Conservation (phyloP, 2,329 filamentous ascomycete genomes). For the Aspergillus carbonarius region DNA sequence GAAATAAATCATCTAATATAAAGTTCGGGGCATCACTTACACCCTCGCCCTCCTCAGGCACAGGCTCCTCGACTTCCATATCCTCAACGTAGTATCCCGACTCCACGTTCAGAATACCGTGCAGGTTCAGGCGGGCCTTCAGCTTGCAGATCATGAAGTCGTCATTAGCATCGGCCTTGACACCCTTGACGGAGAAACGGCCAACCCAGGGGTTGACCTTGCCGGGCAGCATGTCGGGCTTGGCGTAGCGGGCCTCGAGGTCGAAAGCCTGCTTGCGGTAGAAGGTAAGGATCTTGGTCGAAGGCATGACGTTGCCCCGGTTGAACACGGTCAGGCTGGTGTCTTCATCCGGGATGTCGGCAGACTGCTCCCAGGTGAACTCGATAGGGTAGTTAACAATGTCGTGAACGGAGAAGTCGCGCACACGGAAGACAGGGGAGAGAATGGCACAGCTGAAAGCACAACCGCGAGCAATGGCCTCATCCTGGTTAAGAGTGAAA, state of each 20-base stretch:
- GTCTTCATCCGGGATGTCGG: conserved; percentile 97
- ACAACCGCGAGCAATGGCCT: conserved; percentile 91
- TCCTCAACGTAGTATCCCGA: conserved; percentile 98
- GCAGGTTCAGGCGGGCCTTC: conserved; percentile 93
- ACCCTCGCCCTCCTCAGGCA: conserved; percentile 66
- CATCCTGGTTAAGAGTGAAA: conserved; percentile 97
- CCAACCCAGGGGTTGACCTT: conserved; percentile 95
- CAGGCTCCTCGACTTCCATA: conserved; percentile 90
- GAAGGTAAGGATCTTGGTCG: conserved; percentile 98
- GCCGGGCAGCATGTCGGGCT: conserved; percentile 81
- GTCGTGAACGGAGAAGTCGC: conserved; percentile 96
- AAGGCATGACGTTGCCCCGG: conserved; percentile 94
- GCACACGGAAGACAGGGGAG: conserved; percentile 95
- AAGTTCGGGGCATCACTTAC: conserved; percentile 34
- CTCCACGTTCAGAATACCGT: conserved; percentile 95
- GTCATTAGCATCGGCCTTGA: conserved; percentile 87
- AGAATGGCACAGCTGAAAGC: conserved; percentile 98
- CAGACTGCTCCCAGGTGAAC: conserved; percentile 97
- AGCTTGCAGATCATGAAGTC: conserved; percentile 99
- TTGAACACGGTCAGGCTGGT: conserved; percentile 97
- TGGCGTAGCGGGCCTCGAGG: conserved; percentile 89
- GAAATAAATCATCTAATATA: background rate
- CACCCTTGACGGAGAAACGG: conserved; percentile 95
- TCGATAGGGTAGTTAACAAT: conserved; percentile 98
- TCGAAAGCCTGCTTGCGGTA: conserved; percentile 98